phyloP scores from a whole-genome alignment of 371 early-diverging fungal genomes.

The Apophysomyces ossiformis region DNA sequence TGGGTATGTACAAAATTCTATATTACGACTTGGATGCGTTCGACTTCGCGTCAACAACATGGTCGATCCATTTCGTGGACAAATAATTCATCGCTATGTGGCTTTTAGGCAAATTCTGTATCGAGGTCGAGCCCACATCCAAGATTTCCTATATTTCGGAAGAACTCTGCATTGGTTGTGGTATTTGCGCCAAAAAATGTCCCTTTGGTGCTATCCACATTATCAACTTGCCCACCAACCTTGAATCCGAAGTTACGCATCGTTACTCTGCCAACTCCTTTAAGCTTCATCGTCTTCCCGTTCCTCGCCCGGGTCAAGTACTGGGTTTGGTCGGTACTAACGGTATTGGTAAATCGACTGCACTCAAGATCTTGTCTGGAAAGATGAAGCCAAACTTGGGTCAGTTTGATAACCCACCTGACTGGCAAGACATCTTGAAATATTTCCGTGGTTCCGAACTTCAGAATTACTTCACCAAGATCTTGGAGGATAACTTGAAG shows the following conservation, averaged over 20 bases:
- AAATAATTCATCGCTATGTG: constrained; percentile 19
- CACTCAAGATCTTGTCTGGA: constrained; percentile 97
- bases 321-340: constrained; percentile 99
- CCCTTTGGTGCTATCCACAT: constrained; percentile 99
- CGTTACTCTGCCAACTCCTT: constrained; percentile 99
- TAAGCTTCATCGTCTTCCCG: constrained; percentile 99
- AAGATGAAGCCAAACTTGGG: constrained; percentile 99
- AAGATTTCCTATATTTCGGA: constrained; percentile 97
- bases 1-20: constrained; percentile 54
- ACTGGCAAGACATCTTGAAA: constrained; percentile 97
- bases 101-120: constrained; percentile 92
- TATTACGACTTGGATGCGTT: neutral
- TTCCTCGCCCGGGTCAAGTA: constrained; percentile 98
- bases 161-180: constrained; percentile 99
- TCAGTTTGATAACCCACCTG: constrained; percentile 85
- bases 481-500: constrained; percentile 95
- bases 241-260: constrained; percentile 97
- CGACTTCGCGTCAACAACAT: constrained; percentile 6
- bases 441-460: constrained; percentile 99
- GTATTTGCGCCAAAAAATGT: constrained; percentile 99
- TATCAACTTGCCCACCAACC: constrained; percentile 98
- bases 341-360: constrained; percentile 99
- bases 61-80: constrained; percentile 15
- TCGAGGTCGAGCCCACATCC: constrained; percentile 84
- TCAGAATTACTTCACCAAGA: constrained; percentile 99